phyloP scores from a whole-genome alignment of 2,329 filamentous ascomycete genomes.

The Diaporthe batatas region DNA sequence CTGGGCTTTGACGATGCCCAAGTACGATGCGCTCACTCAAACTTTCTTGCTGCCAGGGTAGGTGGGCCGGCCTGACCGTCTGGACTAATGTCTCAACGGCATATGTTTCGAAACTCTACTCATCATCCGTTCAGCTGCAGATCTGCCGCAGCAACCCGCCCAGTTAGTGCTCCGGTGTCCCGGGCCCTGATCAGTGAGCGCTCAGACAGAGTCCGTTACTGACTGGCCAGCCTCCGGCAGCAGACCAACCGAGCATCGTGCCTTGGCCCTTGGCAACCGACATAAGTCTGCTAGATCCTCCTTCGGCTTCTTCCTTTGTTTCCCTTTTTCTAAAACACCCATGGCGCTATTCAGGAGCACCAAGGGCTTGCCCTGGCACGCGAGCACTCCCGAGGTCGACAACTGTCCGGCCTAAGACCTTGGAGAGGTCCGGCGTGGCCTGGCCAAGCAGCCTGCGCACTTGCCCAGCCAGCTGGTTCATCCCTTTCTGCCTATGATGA shows the following conservation, averaged over 20 bases:
- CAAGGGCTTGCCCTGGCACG: not conserved
- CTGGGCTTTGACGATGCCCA: conserved; percentile 23
- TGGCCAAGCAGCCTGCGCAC: conserved; percentile 20
- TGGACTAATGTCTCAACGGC: conserved; percentile 28
- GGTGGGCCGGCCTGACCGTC: not conserved
- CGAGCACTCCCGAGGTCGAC: not conserved
- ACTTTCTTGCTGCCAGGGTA: not conserved
- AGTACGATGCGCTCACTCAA: not conserved
- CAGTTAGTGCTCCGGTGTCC: conserved; percentile 5
- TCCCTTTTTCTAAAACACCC: not conserved
- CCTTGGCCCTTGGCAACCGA: not conserved
- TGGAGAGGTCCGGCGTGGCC: conserved; percentile 32
- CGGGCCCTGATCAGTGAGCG: conserved; percentile 28
- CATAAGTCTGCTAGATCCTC: not conserved
- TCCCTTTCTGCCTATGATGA: conserved; percentile 14
- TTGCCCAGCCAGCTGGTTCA: conserved; percentile 16
- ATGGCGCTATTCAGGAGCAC: not conserved
- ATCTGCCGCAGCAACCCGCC: not conserved
- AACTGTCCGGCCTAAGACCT: conserved; percentile 14
- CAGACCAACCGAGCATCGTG: not conserved
- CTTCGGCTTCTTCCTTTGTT: not conserved
- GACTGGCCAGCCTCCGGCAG: conserved; percentile 14
- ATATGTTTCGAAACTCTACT: conserved; percentile 69
- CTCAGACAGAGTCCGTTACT: conserved; percentile 31
- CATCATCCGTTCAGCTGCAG: conserved; percentile 54